Evolutionary conservation across 768 basidiomycete genomes (phyloP).

Genomic region (Trichaptum fuscoviolaceum): DNA sequence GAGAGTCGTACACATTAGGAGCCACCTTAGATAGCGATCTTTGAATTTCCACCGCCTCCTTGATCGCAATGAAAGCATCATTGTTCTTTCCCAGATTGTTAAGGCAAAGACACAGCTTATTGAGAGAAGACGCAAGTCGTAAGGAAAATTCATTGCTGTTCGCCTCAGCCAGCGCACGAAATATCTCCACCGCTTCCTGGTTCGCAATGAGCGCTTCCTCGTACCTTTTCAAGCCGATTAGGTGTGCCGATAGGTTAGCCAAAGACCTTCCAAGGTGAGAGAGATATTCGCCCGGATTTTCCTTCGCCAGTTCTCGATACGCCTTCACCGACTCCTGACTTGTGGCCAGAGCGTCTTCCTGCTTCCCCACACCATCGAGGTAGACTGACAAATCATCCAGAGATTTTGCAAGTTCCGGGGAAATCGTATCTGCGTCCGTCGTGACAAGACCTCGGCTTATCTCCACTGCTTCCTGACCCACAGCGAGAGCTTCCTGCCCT

Average conservation of each 20-base stretch:
- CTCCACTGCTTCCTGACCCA: slow-evolving; percentile 6
- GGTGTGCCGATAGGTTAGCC: neutral
- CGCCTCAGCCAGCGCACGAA: neutral
- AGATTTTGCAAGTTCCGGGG: slow-evolving; percentile 2
- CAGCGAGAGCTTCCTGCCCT: slow-evolving; percentile 9
- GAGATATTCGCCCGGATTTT: neutral
- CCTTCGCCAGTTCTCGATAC: neutral
- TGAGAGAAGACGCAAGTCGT: neutral
- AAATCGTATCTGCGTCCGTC: neutral
- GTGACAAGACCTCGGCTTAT: neutral
- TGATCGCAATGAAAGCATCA: neutral
- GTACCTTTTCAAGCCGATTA: neutral
- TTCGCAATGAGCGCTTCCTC: neutral
- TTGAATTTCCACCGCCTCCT: neutral
- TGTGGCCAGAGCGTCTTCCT: slow-evolving; percentile 10
- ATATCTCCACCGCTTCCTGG: slow-evolving; percentile 9
- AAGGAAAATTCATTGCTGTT: neutral
- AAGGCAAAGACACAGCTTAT: neutral
- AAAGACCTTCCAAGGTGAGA: neutral
- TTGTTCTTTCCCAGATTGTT: neutral
- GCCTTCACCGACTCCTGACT: slow-evolving; percentile 7
- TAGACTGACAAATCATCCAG: slow-evolving; percentile 7
- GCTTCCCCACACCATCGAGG: slow-evolving; percentile 8
- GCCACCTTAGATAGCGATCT: neutral
- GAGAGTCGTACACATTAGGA: too few relatives aligned